Conservation (phyloP, 2,329 filamentous ascomycete genomes). For the Coniochaeta ligniaria region DNA sequence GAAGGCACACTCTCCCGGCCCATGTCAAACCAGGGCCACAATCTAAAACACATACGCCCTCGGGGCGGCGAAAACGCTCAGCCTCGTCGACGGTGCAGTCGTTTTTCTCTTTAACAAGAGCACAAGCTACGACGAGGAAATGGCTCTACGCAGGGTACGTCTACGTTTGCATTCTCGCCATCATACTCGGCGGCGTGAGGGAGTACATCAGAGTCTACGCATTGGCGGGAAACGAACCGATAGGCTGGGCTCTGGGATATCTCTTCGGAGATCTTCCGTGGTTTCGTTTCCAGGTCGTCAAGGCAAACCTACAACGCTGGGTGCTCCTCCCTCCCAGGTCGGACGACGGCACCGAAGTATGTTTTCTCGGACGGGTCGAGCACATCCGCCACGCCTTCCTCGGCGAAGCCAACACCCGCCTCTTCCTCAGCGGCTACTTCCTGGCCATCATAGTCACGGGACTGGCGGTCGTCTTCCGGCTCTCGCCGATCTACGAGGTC, state of each 20-base stretch:
- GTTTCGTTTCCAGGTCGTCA: constrained; percentile 66
- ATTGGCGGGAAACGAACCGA: constrained; percentile 66
- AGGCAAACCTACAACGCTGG: constrained; percentile 65
- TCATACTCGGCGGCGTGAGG: constrained; percentile 66
- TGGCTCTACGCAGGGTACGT: constrained; percentile 79
- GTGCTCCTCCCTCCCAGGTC: constrained; percentile 57
- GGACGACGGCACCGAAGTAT: constrained; percentile 26
- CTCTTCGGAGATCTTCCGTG: constrained; percentile 70
- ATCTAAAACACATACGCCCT: constrained; percentile 47
- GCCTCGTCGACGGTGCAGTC: constrained; percentile 59
- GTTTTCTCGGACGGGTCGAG: constrained; percentile 53
- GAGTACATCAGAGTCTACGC: constrained; percentile 61
- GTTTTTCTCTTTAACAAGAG: constrained; percentile 73
- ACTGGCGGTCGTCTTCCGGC: constrained; percentile 64
- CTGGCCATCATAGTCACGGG: constrained; percentile 60
- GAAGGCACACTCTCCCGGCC: constrained; percentile 48
- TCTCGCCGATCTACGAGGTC: constrained; percentile 76
- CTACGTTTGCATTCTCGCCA: constrained; percentile 58
- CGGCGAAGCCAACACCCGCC: constrained; percentile 74
- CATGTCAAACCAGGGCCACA: constrained; percentile 24
- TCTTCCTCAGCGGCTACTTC: constrained; percentile 71
- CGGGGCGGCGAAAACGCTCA: constrained; percentile 58
- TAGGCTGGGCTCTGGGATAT: constrained; percentile 91
- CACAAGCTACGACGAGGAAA: constrained; percentile 69
- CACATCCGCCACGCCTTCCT: constrained; percentile 56